These are phyloP conservation scores for Lachancea thermotolerans DNA, from an alignment of 805 yeast genomes.

Conservation along the genomic window DNA sequence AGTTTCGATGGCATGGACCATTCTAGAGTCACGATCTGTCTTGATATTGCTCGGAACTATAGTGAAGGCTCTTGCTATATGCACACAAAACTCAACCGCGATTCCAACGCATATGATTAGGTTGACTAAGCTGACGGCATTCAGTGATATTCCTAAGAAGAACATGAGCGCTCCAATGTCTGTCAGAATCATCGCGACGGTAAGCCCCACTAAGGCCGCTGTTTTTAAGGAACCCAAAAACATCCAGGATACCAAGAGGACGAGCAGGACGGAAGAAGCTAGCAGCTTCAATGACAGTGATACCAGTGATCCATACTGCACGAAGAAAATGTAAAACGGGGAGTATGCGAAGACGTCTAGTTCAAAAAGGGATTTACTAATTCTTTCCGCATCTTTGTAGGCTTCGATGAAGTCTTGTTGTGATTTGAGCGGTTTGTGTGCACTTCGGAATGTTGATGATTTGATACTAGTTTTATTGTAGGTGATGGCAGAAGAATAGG, in stretches of 20 bases:
- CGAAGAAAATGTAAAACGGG: conserved; percentile 88
- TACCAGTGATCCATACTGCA: conserved; percentile 70
- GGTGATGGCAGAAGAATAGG: conserved; percentile 59
- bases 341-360: conserved; percentile 79
- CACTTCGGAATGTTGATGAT: conserved; percentile 69
- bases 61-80: conserved; percentile 73
- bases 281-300: conserved; percentile 50
- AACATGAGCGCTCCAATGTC: conserved; percentile 80
- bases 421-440: conserved; percentile 72
- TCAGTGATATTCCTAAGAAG: conserved; percentile 65
- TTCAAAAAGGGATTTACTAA: conserved; percentile 51
- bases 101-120: conserved; percentile 87
- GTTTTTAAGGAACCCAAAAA: conserved; percentile 63
- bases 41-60: conserved; percentile 32
- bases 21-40: conserved; percentile 32
- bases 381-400: conserved; percentile 61
- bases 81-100: conserved; percentile 90
- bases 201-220: conserved; percentile 47
- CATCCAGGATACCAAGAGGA: conserved; percentile 46
- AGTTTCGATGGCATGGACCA: conserved; percentile 53
- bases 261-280: conserved; percentile 43
- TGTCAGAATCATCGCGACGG: conserved; percentile 57
- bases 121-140: conserved; percentile 86
- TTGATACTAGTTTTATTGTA: conserved; percentile 38
- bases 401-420: conserved; percentile 82